Percentiles rank a stretch among this genome's conserved stretches.
Conservation (phyloP, 208 protist species). For the Leishmania gerbilli region DNA sequence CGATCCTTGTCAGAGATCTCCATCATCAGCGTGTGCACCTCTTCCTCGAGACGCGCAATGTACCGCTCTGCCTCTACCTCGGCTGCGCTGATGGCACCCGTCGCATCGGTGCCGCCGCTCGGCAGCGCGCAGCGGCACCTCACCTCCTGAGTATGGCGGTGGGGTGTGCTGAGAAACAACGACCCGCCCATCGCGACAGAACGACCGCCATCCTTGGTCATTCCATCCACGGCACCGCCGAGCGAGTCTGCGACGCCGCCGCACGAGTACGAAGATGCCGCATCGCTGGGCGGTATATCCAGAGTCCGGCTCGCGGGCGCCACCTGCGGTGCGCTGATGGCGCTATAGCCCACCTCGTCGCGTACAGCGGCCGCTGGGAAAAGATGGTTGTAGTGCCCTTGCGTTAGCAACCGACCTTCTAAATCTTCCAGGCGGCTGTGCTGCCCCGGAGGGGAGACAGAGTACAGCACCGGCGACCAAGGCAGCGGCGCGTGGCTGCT, state of each 20-base stretch:
- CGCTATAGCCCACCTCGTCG: not conserved
- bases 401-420: slow-evolving; percentile 18
- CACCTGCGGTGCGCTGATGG: not conserved
- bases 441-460: not conserved
- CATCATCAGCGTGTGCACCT: slow-evolving; percentile 32
- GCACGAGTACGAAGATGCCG: not conserved
- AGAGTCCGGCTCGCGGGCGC: not conserved
- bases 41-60: slow-evolving; percentile 35
- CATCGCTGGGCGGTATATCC: not conserved
- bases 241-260: not conserved
- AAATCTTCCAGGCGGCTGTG: slow-evolving; percentile 9
- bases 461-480: not conserved
- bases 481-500: not conserved
- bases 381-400: slow-evolving; percentile 9
- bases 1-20: slow-evolving; percentile 20
- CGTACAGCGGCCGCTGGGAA: not conserved
- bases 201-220: not conserved
- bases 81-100: not conserved
- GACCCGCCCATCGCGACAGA: not conserved
- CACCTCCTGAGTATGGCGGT: not conserved
- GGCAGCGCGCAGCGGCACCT: not conserved
- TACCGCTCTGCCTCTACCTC: slow-evolving; percentile 31
- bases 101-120: not conserved
- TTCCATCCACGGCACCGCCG: not conserved
- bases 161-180: not conserved